Evolutionary conservation across 2,329 filamentous ascomycete species (phyloP).

Genomic region (Zasmidium citrigriseum): DNA sequence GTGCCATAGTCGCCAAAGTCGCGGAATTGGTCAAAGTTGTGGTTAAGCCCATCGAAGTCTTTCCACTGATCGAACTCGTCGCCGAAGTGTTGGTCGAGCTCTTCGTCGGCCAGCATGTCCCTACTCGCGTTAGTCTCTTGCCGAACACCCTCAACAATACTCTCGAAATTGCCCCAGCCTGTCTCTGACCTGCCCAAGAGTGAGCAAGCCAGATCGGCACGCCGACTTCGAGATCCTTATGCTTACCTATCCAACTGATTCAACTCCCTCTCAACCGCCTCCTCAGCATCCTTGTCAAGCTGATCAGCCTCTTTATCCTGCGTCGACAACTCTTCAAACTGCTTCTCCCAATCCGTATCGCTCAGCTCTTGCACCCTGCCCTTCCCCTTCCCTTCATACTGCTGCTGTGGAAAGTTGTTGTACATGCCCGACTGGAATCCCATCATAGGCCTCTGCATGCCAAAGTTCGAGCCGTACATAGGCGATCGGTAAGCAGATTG

Average conservation of each 20-base stretch:
- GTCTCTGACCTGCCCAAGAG: constrained; percentile 58
- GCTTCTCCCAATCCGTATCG: constrained; percentile 91
- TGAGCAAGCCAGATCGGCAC: constrained; percentile 15
- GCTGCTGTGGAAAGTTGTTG: constrained; percentile 44
- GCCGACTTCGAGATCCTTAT: constrained; percentile 6
- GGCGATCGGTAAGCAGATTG: constrained; percentile 57
- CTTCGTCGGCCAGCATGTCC: constrained; percentile 68
- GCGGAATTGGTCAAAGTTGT: constrained; percentile 56
- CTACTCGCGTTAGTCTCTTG: constrained; percentile 66
- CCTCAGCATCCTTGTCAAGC: constrained; percentile 65
- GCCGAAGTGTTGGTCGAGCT: constrained; percentile 63
- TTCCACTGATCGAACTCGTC: constrained; percentile 83
- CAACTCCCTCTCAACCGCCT: constrained; percentile 80
- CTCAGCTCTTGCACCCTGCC: constrained; percentile 83
- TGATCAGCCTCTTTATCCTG: constrained; percentile 56
- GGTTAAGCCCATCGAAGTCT: constrained; percentile 69
- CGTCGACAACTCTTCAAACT: constrained; percentile 86
- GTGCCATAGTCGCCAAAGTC: constrained; percentile 57
- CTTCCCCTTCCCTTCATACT: constrained; percentile 77
- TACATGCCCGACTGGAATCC: constrained; percentile 32
- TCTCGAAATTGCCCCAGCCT: constrained; percentile 85
- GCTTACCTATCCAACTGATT: constrained; percentile 87
- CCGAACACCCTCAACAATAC: constrained; percentile 81
- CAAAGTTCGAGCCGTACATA: constrained; percentile 57
- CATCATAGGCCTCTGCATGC: constrained; percentile 41